Conservation (phyloP, 1,284 basidiomycete genomes). For the Volvariella surrecta region DNA sequence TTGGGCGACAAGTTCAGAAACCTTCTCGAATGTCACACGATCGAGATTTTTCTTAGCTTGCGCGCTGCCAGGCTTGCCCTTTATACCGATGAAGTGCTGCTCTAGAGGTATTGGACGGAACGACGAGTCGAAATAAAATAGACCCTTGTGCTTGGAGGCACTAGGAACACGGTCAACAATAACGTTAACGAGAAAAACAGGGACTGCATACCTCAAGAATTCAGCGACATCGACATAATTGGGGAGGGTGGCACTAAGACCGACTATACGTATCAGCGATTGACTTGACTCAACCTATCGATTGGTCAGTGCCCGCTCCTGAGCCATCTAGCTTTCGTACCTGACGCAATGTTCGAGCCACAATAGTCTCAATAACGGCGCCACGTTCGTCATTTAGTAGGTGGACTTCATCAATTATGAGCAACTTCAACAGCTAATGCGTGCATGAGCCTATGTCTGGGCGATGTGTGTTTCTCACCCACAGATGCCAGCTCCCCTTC, state of each 20-base stretch:
- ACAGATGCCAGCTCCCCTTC: slow-evolving; percentile 94
- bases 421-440: slow-evolving; percentile 77
- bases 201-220: slow-evolving; percentile 68
- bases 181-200: not conserved
- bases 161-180: slow-evolving; percentile 32
- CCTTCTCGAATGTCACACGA: slow-evolving; percentile 86
- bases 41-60: slow-evolving; percentile 86
- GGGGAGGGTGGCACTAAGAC: slow-evolving; percentile 95
- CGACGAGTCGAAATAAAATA: slow-evolving; percentile 98
- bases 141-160: slow-evolving; percentile 83
- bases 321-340: slow-evolving; percentile 26
- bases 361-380: slow-evolving; percentile 97
- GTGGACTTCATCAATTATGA: slow-evolving; percentile 99
- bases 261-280: slow-evolving; percentile 96
- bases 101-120: slow-evolving; percentile 97
- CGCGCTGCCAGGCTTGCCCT: slow-evolving; percentile 79
- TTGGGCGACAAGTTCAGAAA: slow-evolving; percentile 71
- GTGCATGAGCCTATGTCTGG: slow-evolving; percentile 2
- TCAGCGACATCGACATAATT: slow-evolving; percentile 98
- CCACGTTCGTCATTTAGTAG: slow-evolving; percentile 97
- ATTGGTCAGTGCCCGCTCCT: not conserved
- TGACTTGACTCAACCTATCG: slow-evolving; percentile 90
- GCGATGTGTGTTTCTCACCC: slow-evolving; percentile 15
- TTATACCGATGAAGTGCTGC: slow-evolving; percentile 95
- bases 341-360: slow-evolving; percentile 90